Evolutionary conservation across 139 green algal genomes (phyloP).

Genomic region (Astrephomene gubernaculifera): DNA sequence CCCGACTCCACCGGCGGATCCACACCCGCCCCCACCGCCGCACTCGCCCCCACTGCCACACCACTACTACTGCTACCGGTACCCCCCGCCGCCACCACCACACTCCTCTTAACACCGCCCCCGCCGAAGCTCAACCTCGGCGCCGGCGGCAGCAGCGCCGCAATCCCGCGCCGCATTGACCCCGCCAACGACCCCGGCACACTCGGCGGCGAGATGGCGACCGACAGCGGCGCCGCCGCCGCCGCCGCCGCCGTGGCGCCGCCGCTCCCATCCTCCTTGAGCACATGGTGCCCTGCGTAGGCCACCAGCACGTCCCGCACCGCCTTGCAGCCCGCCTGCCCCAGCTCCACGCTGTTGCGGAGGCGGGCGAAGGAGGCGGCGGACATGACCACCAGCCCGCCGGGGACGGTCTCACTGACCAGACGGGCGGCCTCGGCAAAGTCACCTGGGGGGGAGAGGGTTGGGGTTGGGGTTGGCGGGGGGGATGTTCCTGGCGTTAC

Average conservation of each 20-base stretch:
- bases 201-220: too few species aligned
- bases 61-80: too few species aligned
- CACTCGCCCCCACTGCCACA: too few species aligned
- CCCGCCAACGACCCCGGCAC: too few species aligned
- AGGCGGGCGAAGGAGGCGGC: slow-evolving; percentile 28
- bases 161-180: too few species aligned
- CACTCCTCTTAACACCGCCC: too few species aligned
- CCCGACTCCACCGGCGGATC: too few species aligned
- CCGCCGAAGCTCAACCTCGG: too few species aligned
- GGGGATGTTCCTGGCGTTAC: too few species aligned
- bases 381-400: slow-evolving; percentile 37
- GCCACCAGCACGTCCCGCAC: neutral
- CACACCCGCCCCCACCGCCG: too few species aligned
- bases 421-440: slow-evolving; percentile 11
- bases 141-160: too few species aligned
- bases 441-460: neutral
- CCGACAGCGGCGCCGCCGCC: neutral
- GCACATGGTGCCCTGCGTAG: slow-evolving; percentile 21
- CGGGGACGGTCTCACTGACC: slow-evolving; percentile 10
- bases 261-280: neutral
- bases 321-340: neutral
- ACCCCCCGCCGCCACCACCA: too few species aligned
- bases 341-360: slow-evolving; percentile 4
- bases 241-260: neutral
- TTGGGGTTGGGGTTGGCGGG: neutral